phyloP scores from a whole-genome alignment of 176 grass and related monocot genomes.

The Lolium multiflorum region DNA sequence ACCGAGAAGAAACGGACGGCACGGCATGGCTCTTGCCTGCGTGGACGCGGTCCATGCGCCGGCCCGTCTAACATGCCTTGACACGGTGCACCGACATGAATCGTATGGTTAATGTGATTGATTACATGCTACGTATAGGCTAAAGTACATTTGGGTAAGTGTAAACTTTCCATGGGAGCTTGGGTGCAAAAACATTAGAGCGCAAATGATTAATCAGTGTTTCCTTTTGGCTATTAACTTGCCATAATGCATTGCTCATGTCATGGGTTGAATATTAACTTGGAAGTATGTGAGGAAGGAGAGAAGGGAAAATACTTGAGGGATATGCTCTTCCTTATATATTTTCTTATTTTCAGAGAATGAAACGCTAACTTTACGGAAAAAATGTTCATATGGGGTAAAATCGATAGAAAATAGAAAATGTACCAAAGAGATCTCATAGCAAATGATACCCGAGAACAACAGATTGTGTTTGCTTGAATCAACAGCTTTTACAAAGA shows the following conservation, averaged over 20 bases:
- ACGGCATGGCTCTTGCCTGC: neutral
- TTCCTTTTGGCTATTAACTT: too few relatives aligned
- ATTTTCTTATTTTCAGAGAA: neutral
- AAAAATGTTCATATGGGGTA: neutral
- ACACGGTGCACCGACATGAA: neutral
- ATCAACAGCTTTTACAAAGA: too few relatives aligned
- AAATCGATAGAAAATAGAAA: neutral
- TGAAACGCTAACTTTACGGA: neutral
- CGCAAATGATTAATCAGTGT: too few relatives aligned
- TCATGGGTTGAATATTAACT: too few relatives aligned
- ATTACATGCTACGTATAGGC: neutral
- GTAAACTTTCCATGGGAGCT: too few relatives aligned
- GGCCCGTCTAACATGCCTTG: neutral
- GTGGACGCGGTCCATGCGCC: constrained; percentile 35
- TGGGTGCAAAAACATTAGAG: too few relatives aligned
- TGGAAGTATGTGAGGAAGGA: too few relatives aligned
- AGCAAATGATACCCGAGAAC: neutral
- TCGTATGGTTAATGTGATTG: neutral
- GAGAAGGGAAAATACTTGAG: neutral
- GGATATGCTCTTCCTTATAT: neutral
- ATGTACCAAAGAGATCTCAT: neutral
- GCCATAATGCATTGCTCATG: too few relatives aligned
- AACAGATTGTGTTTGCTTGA: too few relatives aligned
- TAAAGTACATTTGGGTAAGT: neutral
- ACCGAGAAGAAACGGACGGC: constrained; percentile 13